A percentile compares a stretch with the other conserved stretches of the same genome.
These are phyloP conservation scores for Perilla frutescens DNA, from an alignment of 257 asterid genomes.

Conservation along the genomic window DNA sequence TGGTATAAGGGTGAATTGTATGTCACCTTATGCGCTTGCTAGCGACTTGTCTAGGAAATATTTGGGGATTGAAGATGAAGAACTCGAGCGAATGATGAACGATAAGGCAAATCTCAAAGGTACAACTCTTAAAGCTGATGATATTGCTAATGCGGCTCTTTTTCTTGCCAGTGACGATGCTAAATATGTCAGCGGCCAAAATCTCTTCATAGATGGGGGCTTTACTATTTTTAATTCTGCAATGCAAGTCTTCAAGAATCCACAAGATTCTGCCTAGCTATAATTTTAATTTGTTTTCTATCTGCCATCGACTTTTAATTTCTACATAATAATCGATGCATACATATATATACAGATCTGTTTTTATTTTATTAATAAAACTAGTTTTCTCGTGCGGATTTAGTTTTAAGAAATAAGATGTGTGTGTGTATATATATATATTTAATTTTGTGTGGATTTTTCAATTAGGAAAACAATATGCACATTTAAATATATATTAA, in stretches of 20 bases:
- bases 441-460: no score
- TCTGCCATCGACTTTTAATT: no score
- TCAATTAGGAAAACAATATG: no score
- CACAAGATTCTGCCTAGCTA: background rate
- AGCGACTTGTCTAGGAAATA: slow-evolving; percentile 43
- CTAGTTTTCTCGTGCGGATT: no score
- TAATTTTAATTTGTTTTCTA: no score
- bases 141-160: slow-evolving; percentile 59
- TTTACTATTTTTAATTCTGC: slow-evolving; percentile 41
- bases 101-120: slow-evolving; percentile 46
- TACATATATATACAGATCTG: no score
- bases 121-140: slow-evolving; percentile 36
- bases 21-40: slow-evolving; percentile 51
- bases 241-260: slow-evolving; percentile 35
- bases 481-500: no score
- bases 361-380: no score
- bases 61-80: slow-evolving; percentile 40
- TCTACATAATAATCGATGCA: no score
- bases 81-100: slow-evolving; percentile 29
- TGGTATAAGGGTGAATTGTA: slow-evolving; percentile 52
- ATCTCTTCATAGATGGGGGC: slow-evolving; percentile 65
- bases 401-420: no score
- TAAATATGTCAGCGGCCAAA: slow-evolving; percentile 60
- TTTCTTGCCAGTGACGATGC: slow-evolving; percentile 65
- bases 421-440: no score